Base-by-base conservation (phyloP, 768 basidiomycete genomes). In the Podaxis sp. region DNA sequence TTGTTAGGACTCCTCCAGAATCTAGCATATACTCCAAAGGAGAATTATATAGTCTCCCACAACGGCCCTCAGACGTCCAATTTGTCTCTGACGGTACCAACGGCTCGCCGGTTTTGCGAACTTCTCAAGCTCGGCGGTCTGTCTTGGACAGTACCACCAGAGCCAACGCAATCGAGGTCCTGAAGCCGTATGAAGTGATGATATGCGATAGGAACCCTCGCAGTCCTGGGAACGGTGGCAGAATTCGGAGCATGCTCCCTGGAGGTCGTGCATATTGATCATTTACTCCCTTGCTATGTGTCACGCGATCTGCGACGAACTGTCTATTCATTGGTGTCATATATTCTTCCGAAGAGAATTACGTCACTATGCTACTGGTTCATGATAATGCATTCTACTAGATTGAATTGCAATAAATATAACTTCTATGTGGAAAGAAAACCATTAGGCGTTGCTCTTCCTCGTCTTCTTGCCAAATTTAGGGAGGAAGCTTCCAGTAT, bases 401-500 rank as follows among this genome's bases (percentile, higher is more conserved):
- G 7, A 46, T 17, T 51, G 4, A 51, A 28, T 51, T 51, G 49
- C 49, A 51, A 51, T 51, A 51, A 51, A 24, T 24, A 12, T 22
- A 24, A 3, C 19, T 49, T 24, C n/a, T n/a, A n/a, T 24, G 9
- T 4, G 0, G 24, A 51, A 51, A 22, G 24, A 33, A 54, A 24
- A 59, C 44, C 22, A 63, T 55, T 62, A 68, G 24, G 48, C 59
- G 5, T 26, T 36, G 48, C 61, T 66, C 63, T 71, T 64, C 49
- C 63, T 56, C 8, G 65, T 63, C 48, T 63, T 69, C 65, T 70
- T 72, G 17, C 51, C 36, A 49, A 75, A 65, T 40, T 67, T 70
- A 7, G 70, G 68, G 30, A 77, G 55, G 17, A 76, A 54, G 46
- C 72, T 76, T 2, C 73, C 74, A 4, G 71, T 72, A 39, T 71